Base-by-base conservation (phyloP, 805 yeast species). In the Saccharomycopsis babjevae region DNA sequence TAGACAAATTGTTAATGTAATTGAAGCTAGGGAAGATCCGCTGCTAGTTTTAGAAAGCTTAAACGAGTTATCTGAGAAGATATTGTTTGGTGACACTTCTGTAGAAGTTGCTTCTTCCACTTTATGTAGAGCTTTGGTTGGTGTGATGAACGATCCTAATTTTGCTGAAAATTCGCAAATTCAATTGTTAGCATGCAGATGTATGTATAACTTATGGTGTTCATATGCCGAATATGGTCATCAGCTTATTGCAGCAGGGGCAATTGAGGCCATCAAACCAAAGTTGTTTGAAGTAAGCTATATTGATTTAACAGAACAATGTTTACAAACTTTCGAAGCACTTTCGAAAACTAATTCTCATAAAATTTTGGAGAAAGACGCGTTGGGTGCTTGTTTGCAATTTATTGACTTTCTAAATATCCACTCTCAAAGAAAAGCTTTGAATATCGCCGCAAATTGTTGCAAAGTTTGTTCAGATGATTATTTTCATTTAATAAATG, bases 241-340 rank as follows among this genome's bases (percentile, higher is more conserved):
- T 58, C 80, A 78, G 40, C 84, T 89, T 2, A 84, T 89, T 1
- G 75, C 79, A 22, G 82, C 82, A 18, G 86, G 86, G 46, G 86
- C 85, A 0, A 79, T 91, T 7, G 85, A 83, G 54, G 83, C 82
- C 0, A 75, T 94, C 30, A 82, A 86, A 65, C 74, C 77, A 5
- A 88, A 87, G 63, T 71, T 94, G 42, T 68, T 81, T 61, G 96
- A 89, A 64, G 85, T 93, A 18, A 83, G 84, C 59, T 92, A 83
- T 69, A 92, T 93, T 59, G 99, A 93, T 70, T 76, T 93, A 59
- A 96, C 97, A 0, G 99, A 93, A 69, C 97, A 92, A 72, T 90
- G 91, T 0, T 73, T 91, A 50, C 92, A 86, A 68, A 83, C 92
- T 0, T 73, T 87, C 55, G 92, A 86, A 68, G 76, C 82, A 70